Evolutionary conservation across 164 flowering plant genomes (phyloP), one percentile per base, ranked within the genome.

Genomic region (Pachysandra terminalis): DNA sequence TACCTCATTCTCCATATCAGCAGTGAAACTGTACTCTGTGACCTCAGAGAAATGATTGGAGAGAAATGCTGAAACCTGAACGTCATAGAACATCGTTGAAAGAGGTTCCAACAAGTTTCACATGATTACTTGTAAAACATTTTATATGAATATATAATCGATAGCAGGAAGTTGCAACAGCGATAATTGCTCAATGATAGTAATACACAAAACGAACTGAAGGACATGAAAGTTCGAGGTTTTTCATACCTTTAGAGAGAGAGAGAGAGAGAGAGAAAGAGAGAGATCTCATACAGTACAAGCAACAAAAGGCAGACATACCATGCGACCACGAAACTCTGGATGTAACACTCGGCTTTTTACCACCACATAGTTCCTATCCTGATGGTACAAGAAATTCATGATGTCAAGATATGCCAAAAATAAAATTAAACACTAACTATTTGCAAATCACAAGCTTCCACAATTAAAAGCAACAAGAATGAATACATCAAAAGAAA

Each of bases 311-410:
- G 17, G 27, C 68, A 53, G 72, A 70, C 80, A 67, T 83, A 89
- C 96, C 98, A 95, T 92, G 53, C 99, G 92, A 28, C 99, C 99
- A 67, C 99, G 97, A 66, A 95, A 95, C 75, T 92, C 98, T 12
- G 98, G 98, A 81, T 78, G 62, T 27, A 95, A 37, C 15, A 79
- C 78, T 64, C 91, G 83, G 74, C 68, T 84, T 77, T 90, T 90
- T 8, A 78, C 73, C 8, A 87, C 81, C 69, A 95, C 82, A 70
- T 92, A 95, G 28, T 86, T 89, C 61, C 99, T 89, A 67, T 92
- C 97, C 89, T 89, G 86, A 68, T 66, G 60, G 22, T 63, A 66
- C 23, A 57, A 35, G 64, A 19, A 56, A 66, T 53, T 53, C 37
- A 53, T 66, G 37, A 41, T 6, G 52, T 66, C n/a, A 64, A 16